Conservation (phyloP, 805 yeast species). For the Metschnikowia lochheadii region DNA sequence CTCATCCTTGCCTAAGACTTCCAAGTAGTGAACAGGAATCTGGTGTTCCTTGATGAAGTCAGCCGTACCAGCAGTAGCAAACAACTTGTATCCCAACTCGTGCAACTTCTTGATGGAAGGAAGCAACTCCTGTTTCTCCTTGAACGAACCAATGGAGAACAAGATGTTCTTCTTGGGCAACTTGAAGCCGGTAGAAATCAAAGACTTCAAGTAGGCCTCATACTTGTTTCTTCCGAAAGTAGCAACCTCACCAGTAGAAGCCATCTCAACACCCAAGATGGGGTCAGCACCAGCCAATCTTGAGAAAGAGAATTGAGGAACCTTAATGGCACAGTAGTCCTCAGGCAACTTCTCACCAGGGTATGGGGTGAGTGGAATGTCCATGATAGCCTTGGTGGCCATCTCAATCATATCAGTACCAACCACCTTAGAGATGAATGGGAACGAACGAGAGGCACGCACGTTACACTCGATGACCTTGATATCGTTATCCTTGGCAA, state of each 20-base stretch:
- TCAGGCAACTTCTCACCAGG: constrained; percentile 87
- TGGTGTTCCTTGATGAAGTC: constrained; percentile 95
- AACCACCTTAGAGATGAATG: constrained; percentile 95
- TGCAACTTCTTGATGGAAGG: constrained; percentile 80
- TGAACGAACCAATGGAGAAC: constrained; percentile 92
- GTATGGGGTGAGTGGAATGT: constrained; percentile 80
- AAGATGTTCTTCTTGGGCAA: constrained; percentile 92
- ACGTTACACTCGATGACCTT: constrained; percentile 98
- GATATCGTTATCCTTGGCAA: constrained; percentile 91
- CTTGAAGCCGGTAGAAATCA: constrained; percentile 92
- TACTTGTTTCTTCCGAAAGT: constrained; percentile 93
- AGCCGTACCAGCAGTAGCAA: constrained; percentile 99
- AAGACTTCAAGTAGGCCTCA: constrained; percentile 94
- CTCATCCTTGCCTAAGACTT: constrained; percentile 69
- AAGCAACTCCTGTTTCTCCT: constrained; percentile 89
- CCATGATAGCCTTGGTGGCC: constrained; percentile 95
- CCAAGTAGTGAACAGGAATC: constrained; percentile 91
- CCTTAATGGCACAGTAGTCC: constrained; percentile 93
- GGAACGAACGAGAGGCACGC: constrained; percentile 99
- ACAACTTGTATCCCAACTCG: constrained; percentile 82
- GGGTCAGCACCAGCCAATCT: constrained; percentile 98
- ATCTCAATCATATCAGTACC: constrained; percentile 95
- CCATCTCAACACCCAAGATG: constrained; percentile 97
- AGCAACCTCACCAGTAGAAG: constrained; percentile 98
- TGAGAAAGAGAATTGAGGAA: constrained; percentile 96